phyloP scores from a whole-genome alignment of 345 rosid species.

The Arabis alpina region DNA sequence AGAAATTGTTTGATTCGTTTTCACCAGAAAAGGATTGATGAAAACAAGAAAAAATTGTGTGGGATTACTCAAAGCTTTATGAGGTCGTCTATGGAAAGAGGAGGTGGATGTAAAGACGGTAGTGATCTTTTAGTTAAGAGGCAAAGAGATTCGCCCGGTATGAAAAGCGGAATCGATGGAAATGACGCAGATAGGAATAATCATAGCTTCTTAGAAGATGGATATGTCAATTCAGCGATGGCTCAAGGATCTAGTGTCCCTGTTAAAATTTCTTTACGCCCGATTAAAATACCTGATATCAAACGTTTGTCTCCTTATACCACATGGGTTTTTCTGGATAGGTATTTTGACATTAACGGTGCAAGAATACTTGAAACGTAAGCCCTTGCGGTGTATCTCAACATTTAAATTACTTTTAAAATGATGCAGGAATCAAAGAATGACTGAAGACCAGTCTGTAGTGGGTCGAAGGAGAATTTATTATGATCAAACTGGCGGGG shows the following conservation, averaged over 20 bases:
- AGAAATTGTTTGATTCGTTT: neutral
- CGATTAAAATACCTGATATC: constrained; percentile 73
- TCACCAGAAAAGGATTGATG: constrained; percentile 77
- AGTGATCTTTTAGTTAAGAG: constrained; percentile 72
- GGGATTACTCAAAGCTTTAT: constrained; percentile 59
- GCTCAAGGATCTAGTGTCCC: constrained; percentile 80
- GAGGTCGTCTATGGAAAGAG: constrained; percentile 61
- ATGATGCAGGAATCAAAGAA: constrained; percentile 91
- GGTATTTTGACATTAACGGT: constrained; percentile 51
- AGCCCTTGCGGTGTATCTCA: neutral
- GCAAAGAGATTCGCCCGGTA: constrained; percentile 69
- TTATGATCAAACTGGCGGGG: constrained; percentile 96
- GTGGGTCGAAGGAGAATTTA: constrained; percentile 97
- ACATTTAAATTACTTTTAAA: neutral
- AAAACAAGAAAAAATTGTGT: constrained; percentile 64
- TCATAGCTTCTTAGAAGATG: constrained; percentile 62
- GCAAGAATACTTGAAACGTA: constrained; percentile 15
- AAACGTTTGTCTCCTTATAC: constrained; percentile 94
- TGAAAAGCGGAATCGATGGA: constrained; percentile 63
- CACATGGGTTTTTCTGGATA: constrained; percentile 93
- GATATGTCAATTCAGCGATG: constrained; percentile 57
- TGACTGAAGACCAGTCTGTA: constrained; percentile 99
- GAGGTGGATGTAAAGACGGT: constrained; percentile 48
- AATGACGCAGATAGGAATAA: constrained; percentile 60
- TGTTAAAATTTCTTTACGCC: constrained; percentile 72